These are phyloP conservation scores for Sphaerosporella brunnea DNA, from an alignment of 495 filamentous ascomycete genomes.

Conservation along the genomic window DNA sequence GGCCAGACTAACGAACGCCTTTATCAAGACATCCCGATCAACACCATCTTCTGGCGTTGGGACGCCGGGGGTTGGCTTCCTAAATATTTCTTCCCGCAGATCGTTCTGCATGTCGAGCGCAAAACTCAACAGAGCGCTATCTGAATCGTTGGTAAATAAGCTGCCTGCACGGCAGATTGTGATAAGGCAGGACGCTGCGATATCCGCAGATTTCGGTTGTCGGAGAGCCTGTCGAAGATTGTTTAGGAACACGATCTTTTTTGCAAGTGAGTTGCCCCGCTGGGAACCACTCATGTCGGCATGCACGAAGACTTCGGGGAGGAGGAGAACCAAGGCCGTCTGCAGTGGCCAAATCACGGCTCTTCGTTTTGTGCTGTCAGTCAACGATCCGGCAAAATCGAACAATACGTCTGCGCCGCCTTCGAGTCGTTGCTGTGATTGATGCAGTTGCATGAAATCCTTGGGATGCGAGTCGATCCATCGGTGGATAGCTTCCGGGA, in stretches of 20 bases:
- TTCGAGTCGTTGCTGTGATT: constrained; percentile 39
- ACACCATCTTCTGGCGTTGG: constrained; percentile 30
- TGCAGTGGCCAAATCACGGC: constrained; percentile 43
- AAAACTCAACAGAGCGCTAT: constrained; percentile 44
- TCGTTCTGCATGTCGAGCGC: constrained; percentile 50
- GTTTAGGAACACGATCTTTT: constrained; percentile 45
- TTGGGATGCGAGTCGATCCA: constrained; percentile 45
- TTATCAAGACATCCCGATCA: constrained; percentile 44
- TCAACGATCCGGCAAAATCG: constrained; percentile 41
- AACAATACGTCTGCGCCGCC: constrained; percentile 45
- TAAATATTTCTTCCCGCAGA: constrained; percentile 44
- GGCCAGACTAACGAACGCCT: constrained; percentile 43
- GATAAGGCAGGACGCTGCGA: constrained; percentile 43
- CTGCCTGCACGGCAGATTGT: constrained; percentile 40
- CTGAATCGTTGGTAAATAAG: constrained; percentile 41
- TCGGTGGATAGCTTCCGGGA: constrained; percentile 39
- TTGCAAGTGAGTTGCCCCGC: constrained; percentile 36
- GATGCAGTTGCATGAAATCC: constrained; percentile 44
- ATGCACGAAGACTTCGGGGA: constrained; percentile 48
- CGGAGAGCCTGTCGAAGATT: constrained; percentile 39
- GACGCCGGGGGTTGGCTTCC: constrained; percentile 29
- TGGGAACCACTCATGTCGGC: constrained; percentile 41
- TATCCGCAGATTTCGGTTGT: constrained; percentile 35
- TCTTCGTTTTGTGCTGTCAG: constrained; percentile 36
- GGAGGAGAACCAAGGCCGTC: constrained; percentile 39